Evolutionary conservation across 805 yeast genomes (phyloP), one percentile per base, ranked within the genome.

Genomic region (Candida sonorensis): DNA sequence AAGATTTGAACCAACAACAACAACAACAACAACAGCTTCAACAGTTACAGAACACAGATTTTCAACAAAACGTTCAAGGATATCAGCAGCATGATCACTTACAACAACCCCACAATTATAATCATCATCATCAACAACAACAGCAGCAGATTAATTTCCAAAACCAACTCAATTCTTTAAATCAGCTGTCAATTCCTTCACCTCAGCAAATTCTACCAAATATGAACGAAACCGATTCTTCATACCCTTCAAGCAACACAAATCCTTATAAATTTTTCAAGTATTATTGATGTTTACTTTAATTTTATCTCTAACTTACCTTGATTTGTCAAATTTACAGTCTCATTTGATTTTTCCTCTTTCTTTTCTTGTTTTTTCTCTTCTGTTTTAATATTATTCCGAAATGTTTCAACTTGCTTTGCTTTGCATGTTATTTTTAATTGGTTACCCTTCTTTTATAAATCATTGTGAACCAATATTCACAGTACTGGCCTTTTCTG

Each of bases 231-330:
- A 27, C 23, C 8, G 38, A 32, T 14, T 25, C 30, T n/a, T 25
- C 36, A 7, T 40, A 37, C 19, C 42, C 40, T n/a, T 19, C 29
- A 4, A 29, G 27, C 18, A 30, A 27, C 23, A 16, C 37, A 15
- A 42, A 42, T 29, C 38, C 44, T 6, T 35, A 33, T 26, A 30
- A 31, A 25, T 38, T 37, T 18, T 33, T 40, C 29, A 31, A 35
- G 14, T 33, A 32, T 25, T 39, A 34, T 26, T 36, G 25, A 33
- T 12, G 16, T 13, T n/a, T 16, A 12, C 10, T 5, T 7, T 10
- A 13, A 14, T 14, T 28, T n/a, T n/a, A n/a, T n/a, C n/a, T n/a
- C n/a, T n/a, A n/a, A n/a, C n/a, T n/a, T n/a, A n/a, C n/a, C n/a
- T n/a, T n/a, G n/a, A n/a, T n/a, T n/a, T n/a, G n/a, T n/a, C n/a